Evolutionary conservation across 2,329 filamentous ascomycete species (phyloP), one percentile per base, ranked within the genome.

Genomic region (Ophiostoma piceae): DNA sequence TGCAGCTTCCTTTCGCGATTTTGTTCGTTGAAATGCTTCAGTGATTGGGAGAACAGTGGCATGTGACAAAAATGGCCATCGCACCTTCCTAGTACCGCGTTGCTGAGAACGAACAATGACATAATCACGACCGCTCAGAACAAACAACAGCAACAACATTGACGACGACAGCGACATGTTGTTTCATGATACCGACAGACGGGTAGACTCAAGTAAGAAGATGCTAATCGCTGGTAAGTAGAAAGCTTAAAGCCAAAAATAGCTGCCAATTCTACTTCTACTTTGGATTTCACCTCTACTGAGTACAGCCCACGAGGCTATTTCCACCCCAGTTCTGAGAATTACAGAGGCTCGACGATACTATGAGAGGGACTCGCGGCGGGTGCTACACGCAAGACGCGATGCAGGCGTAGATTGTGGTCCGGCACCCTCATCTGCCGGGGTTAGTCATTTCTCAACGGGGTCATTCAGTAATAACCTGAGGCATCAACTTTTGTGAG

Each of bases 351-450:
- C 9, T 26, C 11, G 51, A 57, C 22, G n/a, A 14, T 12, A 35
- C 35, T 35, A 26, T 57, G 43, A 57, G 51, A 57, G 51, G 3
- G 11, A 5, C 9, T 12, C 22, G 26, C 22, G 51, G n/a, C 51
- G 68, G 67, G 41, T 47, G 26, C 66, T 67, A 67, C 39, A 37
- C 39, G n/a, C 7, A 39, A 26, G 22, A 41, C 64, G 22, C 26
- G 41, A 47, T 67, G 39, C 65, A 22, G 65, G 41, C 65, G 39
- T 67, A 67, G 65, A 67, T 67, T 32, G 65, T 35, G 41, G 65
- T 51, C 65, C 37, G 62, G 51, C 51, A 57, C 9, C 11, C 51
- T 26, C 22, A 14, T 0, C 0, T 57, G 22, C 5, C 3, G 29
- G 6, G 62, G 4, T 39, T 66, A 39, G 60, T 64, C 43, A 64